phyloP scores from a whole-genome alignment of 805 yeast genomes.

The Lachancea quebecensis region DNA sequence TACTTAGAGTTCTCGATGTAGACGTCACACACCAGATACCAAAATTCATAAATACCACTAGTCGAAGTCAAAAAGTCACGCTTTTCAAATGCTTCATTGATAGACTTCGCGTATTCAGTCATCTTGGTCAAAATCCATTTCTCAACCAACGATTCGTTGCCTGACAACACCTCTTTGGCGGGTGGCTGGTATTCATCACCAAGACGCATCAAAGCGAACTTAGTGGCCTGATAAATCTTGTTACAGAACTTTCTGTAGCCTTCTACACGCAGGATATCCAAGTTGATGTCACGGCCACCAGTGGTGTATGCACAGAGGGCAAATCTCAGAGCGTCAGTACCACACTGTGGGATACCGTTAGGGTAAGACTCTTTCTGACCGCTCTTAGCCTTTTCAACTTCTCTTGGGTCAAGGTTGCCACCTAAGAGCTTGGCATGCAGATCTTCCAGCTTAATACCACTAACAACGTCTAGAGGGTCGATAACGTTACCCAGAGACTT shows the following conservation, averaged over 20 bases:
- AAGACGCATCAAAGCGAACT: constrained; percentile 87
- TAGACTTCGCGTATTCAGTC: constrained; percentile 57
- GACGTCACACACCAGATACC: constrained; percentile 95
- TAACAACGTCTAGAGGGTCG: constrained; percentile 91
- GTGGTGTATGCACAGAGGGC: constrained; percentile 98
- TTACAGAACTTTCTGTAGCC: constrained; percentile 99
- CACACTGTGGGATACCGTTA: constrained; percentile 97
- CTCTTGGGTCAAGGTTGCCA: constrained; percentile 88
- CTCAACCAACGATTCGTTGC: constrained; percentile 86
- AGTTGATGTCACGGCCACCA: constrained; percentile 96
- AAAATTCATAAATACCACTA: constrained; percentile 80
- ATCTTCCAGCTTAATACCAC: constrained; percentile 73
- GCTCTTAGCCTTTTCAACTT: constrained; percentile 74
- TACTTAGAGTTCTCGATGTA: constrained; percentile 96
- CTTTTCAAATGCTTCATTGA: constrained; percentile 61
- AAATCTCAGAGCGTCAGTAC: constrained; percentile 97
- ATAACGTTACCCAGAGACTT: constrained; percentile 94
- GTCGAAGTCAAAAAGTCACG: constrained; percentile 90
- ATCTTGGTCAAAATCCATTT: constrained; percentile 92
- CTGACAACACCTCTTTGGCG: constrained; percentile 52
- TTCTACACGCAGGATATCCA: constrained; percentile 93
- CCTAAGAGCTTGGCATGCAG: constrained; percentile 67
- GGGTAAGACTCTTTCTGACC: constrained; percentile 92
- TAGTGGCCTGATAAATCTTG: constrained; percentile 98
- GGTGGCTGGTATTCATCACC: constrained; percentile 88